Evolutionary conservation across 2,329 filamentous ascomycete genomes (phyloP).

Genomic region (Dothidotthia symphoricarpi): DNA sequence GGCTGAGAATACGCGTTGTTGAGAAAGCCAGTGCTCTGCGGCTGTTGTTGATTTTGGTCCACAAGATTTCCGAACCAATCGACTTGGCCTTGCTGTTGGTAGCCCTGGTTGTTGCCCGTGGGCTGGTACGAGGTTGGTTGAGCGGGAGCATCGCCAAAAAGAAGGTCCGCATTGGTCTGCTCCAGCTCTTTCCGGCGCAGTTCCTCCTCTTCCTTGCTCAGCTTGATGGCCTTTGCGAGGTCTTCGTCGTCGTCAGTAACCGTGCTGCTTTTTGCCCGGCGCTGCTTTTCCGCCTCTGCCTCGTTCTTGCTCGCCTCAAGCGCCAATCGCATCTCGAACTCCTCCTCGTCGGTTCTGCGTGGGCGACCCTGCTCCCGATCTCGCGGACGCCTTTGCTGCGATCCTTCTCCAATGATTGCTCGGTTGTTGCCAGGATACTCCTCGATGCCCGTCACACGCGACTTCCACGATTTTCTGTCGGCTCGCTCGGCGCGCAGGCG

Average conservation of each 20-base stretch:
- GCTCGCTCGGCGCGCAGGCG: slow-evolving; percentile 83
- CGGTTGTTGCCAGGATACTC: slow-evolving; percentile 60
- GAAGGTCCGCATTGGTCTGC: slow-evolving; percentile 74
- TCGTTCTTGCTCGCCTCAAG: slow-evolving; percentile 94
- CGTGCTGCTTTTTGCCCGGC: slow-evolving; percentile 56
- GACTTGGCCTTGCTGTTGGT: slow-evolving; percentile 93
- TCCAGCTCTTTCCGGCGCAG: slow-evolving; percentile 81
- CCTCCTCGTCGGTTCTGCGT: slow-evolving; percentile 70
- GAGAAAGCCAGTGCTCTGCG: slow-evolving; percentile 66
- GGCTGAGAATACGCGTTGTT: slow-evolving; percentile 72
- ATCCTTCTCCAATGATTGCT: slow-evolving; percentile 39
- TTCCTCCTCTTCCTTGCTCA: slow-evolving; percentile 94
- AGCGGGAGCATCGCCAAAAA: slow-evolving; percentile 80
- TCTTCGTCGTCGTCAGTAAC: slow-evolving; percentile 70
- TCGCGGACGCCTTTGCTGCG: slow-evolving; percentile 41
- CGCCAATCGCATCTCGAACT: slow-evolving; percentile 84
- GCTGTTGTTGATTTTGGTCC: slow-evolving; percentile 60
- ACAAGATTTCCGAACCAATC: slow-evolving; percentile 98
- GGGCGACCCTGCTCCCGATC: slow-evolving; percentile 36
- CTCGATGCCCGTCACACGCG: slow-evolving; percentile 88
- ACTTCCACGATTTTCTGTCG: slow-evolving; percentile 95
- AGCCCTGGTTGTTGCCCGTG: slow-evolving; percentile 93
- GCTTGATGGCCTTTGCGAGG: slow-evolving; percentile 87
- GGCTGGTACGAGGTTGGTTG: slow-evolving; percentile 69
- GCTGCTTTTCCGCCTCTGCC: slow-evolving; percentile 84